A percentile compares a stretch with the other conserved stretches of the same genome.
These are phyloP conservation scores for Paragyromitra xinjiangensis DNA, from an alignment of 495 filamentous ascomycete genomes.

Conservation along the genomic window DNA sequence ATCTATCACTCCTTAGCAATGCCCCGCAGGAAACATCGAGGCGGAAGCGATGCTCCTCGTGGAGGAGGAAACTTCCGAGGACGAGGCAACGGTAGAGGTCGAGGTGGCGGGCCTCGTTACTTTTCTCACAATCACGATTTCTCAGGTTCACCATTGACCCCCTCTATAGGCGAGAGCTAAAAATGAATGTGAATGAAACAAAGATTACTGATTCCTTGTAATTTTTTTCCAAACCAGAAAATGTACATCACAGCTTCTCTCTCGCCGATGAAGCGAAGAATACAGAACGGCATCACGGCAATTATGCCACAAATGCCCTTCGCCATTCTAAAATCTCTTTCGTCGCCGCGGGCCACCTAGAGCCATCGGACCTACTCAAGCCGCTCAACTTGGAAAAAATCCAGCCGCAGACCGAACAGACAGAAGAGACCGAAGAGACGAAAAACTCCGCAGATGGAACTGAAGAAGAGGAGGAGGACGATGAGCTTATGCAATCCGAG, in stretches of 20 bases:
- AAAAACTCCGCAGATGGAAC: slow-evolving; percentile 14
- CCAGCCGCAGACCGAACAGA: slow-evolving; percentile 17
- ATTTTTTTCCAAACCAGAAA: slow-evolving; percentile 3
- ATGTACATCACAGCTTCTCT: slow-evolving; percentile 25
- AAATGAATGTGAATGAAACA: neutral
- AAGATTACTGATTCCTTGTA: neutral
- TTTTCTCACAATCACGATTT: neutral
- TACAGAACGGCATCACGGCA: slow-evolving; percentile 69
- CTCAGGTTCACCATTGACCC: slow-evolving; percentile 15
- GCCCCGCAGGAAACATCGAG: slow-evolving; percentile 19
- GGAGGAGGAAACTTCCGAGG: slow-evolving; percentile 32
- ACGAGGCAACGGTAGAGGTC: slow-evolving; percentile 23
- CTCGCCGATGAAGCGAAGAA: slow-evolving; percentile 75
- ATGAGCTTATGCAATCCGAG: slow-evolving; percentile 10
- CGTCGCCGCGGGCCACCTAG: slow-evolving; percentile 73
- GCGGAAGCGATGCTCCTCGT: slow-evolving; percentile 32
- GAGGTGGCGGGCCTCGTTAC: slow-evolving; percentile 21
- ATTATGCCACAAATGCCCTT: slow-evolving; percentile 58
- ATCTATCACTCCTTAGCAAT: neutral
- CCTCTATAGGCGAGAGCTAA: neutral
- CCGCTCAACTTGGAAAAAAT: slow-evolving; percentile 42
- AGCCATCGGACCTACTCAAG: slow-evolving; percentile 60
- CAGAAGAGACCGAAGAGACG: neutral
- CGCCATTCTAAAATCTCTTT: slow-evolving; percentile 73
- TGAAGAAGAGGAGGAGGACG: slow-evolving; percentile 19